Evolutionary conservation across 2,329 filamentous ascomycete species (phyloP).

Genomic region (Drechslerella dactyloides): DNA sequence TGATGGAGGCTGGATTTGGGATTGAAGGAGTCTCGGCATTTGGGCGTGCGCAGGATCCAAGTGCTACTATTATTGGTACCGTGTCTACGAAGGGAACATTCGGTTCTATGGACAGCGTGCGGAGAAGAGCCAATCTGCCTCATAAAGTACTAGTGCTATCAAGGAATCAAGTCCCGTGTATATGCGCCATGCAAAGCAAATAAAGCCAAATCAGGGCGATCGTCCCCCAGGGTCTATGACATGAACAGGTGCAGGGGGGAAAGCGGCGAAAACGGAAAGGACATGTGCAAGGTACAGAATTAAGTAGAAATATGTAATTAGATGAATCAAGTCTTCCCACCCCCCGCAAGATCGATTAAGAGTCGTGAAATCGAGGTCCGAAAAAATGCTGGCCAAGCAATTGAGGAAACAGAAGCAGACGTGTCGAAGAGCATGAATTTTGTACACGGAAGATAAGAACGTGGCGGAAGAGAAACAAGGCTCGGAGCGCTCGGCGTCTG

Average conservation of each 20-base stretch:
- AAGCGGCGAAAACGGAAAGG: neutral
- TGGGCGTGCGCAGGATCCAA: constrained; percentile 4
- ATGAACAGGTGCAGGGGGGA: constrained; percentile 1
- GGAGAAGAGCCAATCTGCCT: neutral
- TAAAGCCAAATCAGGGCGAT: neutral
- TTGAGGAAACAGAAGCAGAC: neutral
- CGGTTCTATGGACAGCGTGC: neutral
- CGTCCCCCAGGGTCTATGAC: constrained; percentile 30
- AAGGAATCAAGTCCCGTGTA: constrained; percentile 37
- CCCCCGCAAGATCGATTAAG: neutral
- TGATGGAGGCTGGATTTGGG: neutral
- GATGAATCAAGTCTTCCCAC: neutral
- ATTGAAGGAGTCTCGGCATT: neutral
- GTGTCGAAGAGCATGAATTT: neutral
- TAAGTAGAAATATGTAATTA: neutral
- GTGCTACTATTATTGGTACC: no score
- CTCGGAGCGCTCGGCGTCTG: neutral
- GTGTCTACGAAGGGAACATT: neutral
- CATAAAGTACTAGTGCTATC: constrained; percentile 9
- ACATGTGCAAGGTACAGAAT: neutral
- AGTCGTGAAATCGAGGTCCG: neutral
- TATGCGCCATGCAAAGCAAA: constrained; percentile 30
- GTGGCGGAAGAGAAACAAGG: neutral
- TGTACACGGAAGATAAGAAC: constrained; percentile 5
- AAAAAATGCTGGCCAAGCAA: neutral